These are phyloP conservation scores for Lactarius evosmus DNA, from an alignment of 768 basidiomycete species.

Conservation along the genomic window DNA sequence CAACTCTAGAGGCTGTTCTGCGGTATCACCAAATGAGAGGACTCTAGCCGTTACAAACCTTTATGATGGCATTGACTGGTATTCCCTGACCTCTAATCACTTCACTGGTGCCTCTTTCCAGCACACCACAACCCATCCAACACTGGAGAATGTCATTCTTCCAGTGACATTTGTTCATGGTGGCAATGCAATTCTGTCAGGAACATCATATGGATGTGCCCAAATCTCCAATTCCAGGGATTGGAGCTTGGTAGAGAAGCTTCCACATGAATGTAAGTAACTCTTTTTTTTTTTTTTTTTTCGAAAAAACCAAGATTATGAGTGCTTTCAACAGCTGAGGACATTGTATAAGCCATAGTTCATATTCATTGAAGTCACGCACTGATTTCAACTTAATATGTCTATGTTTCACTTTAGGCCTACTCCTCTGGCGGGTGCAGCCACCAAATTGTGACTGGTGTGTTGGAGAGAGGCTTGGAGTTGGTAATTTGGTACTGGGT, in stretches of 20 bases:
- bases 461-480: too few species aligned
- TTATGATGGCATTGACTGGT: constrained; percentile 8
- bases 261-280: background rate
- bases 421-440: too few species aligned
- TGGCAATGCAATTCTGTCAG: background rate
- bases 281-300: too few species aligned
- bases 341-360: background rate
- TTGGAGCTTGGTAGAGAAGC: background rate
- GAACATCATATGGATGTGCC: background rate
- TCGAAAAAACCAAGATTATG: too few species aligned
- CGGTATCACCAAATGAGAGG: background rate
- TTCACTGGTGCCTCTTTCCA: too few species aligned
- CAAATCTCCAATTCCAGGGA: background rate
- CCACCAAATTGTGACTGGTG: too few species aligned
- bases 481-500: too few species aligned
- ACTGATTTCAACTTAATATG: too few species aligned
- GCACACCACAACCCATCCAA: too few species aligned
- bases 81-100: background rate
- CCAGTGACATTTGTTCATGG: background rate
- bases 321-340: background rate
- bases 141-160: background rate
- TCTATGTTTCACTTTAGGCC: too few species aligned
- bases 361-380: too few species aligned
- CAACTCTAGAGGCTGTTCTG: constrained; percentile 13
- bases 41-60: background rate